Evolutionary conservation across 2,329 filamentous ascomycete species (phyloP), one percentile per base, ranked within the genome.

Genomic region (Rosellinia necatrix): DNA sequence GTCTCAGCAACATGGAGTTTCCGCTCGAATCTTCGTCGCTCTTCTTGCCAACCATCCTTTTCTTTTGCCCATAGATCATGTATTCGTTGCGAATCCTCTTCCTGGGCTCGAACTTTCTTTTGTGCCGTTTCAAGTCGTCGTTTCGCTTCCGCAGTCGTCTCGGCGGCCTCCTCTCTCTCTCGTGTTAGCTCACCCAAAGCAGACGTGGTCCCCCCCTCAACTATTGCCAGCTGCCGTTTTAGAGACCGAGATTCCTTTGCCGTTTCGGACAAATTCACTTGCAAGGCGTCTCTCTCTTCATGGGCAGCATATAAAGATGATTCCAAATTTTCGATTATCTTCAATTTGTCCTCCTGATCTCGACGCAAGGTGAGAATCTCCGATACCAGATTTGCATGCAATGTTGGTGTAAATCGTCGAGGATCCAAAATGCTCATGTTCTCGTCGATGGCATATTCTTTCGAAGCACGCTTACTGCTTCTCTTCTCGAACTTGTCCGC

Each of bases 351-450:
- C 69, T 99, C 94, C 60, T 97, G 85, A 62, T 99, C 94, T 55
- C 94, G 83, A 19, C 92, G 86, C 46, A 99, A 76, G 2, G 87
- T 85, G 34, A 99, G 78, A 60, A 99, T 99, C 72, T 99, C 94
- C 0, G 93, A 93, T 1, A 99, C 93, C 6, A 99, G 78, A 46
- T 91, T 97, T 7, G 94, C 94, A 72, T 97, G 94, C 9, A 99
- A 77, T 0, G 92, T 97, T 1, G 94, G 94, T 0, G 94, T 99
- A 69, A 99, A 97, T 32, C 94, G 85, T 52, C 93, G 86, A 3
- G 94, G 92, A 69, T 99, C 94, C 25, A 97, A 78, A 19, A 91
- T 86, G 64, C 83, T 81, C 55, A 92, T 85, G 40, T 77, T 84
- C 60, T 93, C 89, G 62, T 93, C 86, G 51, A 76, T 81, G 19